Evolutionary conservation across 2,329 filamentous ascomycete species (phyloP).

Genomic region (Nectriaceae sp.): DNA sequence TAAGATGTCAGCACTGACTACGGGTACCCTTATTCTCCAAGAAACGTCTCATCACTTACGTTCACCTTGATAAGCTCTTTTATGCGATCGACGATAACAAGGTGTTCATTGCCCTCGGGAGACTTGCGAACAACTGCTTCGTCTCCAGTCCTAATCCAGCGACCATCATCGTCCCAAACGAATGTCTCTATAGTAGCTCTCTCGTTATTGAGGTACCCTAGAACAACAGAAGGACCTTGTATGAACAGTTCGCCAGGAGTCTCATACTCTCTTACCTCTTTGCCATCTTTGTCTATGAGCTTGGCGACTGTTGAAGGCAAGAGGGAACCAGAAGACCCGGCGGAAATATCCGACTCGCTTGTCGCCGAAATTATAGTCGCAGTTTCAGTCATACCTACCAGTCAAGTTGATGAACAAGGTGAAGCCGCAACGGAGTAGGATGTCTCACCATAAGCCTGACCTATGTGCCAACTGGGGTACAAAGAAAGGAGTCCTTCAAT

Average conservation of each 20-base stretch:
- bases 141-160: conserved; percentile 83
- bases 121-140: conserved; percentile 69
- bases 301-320: conserved; percentile 63
- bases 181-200: conserved; percentile 81
- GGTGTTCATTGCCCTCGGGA: conserved; percentile 70
- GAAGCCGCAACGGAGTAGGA: neutral
- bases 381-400: no score
- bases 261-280: conserved; percentile 66
- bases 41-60: conserved; percentile 40
- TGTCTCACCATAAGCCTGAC: conserved; percentile 49
- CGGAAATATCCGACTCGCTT: conserved; percentile 57
- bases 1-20: no score
- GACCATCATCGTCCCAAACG: conserved; percentile 60
- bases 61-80: conserved; percentile 76
- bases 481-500: conserved; percentile 59
- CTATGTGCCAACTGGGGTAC: conserved; percentile 64
- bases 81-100: conserved; percentile 77
- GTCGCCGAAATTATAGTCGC: conserved; percentile 64
- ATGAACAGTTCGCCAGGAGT: conserved; percentile 78
- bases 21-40: neutral
- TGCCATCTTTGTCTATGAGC: conserved; percentile 64
- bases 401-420: no score
- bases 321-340: conserved; percentile 68
- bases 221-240: conserved; percentile 71
- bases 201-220: conserved; percentile 85